Evolutionary conservation across 1,284 basidiomycete genomes (phyloP).

Genomic region (Puccinia triticina): DNA sequence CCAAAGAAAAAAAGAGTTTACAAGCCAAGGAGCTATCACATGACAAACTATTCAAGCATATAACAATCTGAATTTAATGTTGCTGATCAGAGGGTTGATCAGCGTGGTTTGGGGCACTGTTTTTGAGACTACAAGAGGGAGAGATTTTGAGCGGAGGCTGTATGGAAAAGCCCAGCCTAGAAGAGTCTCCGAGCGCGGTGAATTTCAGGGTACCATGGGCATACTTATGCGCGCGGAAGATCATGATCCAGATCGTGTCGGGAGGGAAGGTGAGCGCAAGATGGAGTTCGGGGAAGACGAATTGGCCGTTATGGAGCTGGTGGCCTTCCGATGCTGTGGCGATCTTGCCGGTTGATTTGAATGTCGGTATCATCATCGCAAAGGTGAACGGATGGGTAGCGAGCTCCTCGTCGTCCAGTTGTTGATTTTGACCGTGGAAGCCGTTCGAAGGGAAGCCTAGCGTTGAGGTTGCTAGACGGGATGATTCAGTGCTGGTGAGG

Average conservation of each 20-base stretch:
- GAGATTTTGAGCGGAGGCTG: too few relatives aligned
- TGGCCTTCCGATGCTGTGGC: background rate
- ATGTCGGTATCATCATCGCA: background rate
- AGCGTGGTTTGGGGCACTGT: too few relatives aligned
- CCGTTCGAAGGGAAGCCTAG: background rate
- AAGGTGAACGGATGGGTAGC: background rate
- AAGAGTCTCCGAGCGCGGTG: background rate
- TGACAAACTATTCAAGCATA: too few relatives aligned
- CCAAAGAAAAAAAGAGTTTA: too few relatives aligned
- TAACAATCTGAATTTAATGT: too few relatives aligned
- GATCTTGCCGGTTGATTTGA: background rate
- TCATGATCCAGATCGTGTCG: background rate
- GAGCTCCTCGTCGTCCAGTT: background rate
- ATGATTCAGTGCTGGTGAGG: too few relatives aligned
- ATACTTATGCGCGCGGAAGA: background rate
- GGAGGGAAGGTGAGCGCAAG: background rate
- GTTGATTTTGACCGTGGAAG: background rate
- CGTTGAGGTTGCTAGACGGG: background rate
- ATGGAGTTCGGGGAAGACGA: background rate
- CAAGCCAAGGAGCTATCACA: too few relatives aligned
- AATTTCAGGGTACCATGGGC: background rate
- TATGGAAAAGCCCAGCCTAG: background rate
- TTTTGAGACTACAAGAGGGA: too few relatives aligned
- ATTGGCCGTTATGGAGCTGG: background rate
- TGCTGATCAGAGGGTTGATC: too few relatives aligned